Evolutionary conservation across 1,284 basidiomycete genomes (phyloP).

Genomic region (Boletus semigastroideus): DNA sequence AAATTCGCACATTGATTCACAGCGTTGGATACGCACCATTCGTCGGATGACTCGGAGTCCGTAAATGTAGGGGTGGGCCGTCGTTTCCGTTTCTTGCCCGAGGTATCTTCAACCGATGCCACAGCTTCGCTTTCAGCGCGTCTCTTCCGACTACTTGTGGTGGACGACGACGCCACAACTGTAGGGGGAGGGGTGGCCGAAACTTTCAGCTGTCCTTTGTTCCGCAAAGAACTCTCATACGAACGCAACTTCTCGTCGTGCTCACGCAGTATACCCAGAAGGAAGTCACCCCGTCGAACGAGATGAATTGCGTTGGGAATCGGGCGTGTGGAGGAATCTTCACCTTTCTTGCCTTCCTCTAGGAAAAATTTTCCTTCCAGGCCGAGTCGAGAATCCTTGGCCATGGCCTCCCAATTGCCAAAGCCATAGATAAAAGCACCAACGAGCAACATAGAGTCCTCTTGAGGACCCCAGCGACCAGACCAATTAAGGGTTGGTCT

Average conservation of each 20-base stretch:
- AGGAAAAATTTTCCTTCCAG: constrained; percentile 95
- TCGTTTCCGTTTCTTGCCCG: constrained; percentile 74
- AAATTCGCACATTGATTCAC: not conserved
- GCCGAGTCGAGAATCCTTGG: constrained; percentile 82
- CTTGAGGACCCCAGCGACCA: constrained; percentile 89
- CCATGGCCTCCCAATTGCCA: constrained; percentile 96
- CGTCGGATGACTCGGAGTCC: constrained; percentile 84
- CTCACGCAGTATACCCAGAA: constrained; percentile 86
- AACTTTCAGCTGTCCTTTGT: constrained; percentile 61
- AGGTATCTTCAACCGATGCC: constrained; percentile 71
- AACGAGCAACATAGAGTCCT: constrained; percentile 93
- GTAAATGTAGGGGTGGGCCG: constrained; percentile 90
- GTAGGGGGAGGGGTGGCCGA: constrained; percentile 71
- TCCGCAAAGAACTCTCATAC: constrained; percentile 72
- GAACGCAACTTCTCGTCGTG: constrained; percentile 90
- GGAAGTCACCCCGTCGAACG: constrained; percentile 94
- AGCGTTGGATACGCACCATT: constrained; percentile 61
- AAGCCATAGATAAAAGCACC: constrained; percentile 95
- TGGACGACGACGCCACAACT: constrained; percentile 64
- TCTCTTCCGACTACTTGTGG: constrained; percentile 59
- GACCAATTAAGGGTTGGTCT: constrained; percentile 96
- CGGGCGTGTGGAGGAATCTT: constrained; percentile 75
- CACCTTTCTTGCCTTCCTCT: constrained; percentile 92
- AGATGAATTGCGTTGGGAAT: constrained; percentile 98
- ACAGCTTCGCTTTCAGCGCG: constrained; percentile 82